These are phyloP conservation scores for Xerocomellus intermedius DNA, from an alignment of 768 basidiomycete species.

Conservation along the genomic window DNA sequence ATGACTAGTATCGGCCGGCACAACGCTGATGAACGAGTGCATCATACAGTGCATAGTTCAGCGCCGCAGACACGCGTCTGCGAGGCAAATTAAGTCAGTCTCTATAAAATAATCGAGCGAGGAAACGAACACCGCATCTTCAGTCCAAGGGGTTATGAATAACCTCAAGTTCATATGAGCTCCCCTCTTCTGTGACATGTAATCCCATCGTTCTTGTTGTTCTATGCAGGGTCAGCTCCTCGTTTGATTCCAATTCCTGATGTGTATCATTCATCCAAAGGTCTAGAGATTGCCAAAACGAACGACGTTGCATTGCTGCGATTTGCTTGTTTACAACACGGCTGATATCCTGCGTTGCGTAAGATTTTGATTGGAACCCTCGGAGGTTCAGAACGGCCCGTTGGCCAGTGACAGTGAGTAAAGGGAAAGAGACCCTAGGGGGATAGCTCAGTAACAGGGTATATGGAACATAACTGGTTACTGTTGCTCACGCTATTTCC, in stretches of 20 bases:
- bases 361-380: background rate
- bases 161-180: background rate
- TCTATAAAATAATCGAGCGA: background rate
- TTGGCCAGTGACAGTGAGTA: slow-evolving; percentile 17
- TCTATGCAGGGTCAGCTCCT: background rate
- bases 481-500: background rate
- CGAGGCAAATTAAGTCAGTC: background rate
- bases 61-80: background rate
- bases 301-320: background rate
- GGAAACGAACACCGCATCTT: background rate
- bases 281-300: slow-evolving; percentile 3
- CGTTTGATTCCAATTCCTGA: background rate
- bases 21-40: background rate
- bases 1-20: background rate
- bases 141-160: background rate
- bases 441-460: background rate
- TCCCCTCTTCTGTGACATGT: background rate
- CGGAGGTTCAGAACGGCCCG: slow-evolving; percentile 19
- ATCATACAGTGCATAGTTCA: background rate
- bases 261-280: background rate
- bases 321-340: background rate
- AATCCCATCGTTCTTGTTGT: background rate
- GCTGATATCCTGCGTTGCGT: background rate
- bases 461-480: background rate
- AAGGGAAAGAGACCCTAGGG: slow-evolving; percentile 5